phyloP scores from a whole-genome alignment of 164 flowering plant genomes.

The Taxillus chinensis region DNA sequence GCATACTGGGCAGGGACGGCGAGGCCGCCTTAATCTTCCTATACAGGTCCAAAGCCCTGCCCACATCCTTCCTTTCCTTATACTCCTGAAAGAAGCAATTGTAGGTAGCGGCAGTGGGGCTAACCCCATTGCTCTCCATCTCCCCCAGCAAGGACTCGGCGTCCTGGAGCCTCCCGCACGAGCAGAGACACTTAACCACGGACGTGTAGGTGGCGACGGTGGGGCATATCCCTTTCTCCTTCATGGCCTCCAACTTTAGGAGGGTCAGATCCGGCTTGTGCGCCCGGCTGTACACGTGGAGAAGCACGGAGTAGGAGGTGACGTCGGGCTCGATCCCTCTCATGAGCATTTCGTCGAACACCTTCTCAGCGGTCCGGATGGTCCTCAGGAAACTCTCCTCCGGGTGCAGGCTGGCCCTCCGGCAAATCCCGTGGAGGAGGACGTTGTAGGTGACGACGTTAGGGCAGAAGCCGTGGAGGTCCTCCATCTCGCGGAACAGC shows the following conservation, averaged over 20 bases:
- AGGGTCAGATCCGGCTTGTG: constrained; percentile 71
- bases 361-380: constrained; percentile 50
- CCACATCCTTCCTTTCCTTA: constrained; percentile 63
- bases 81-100: constrained; percentile 94
- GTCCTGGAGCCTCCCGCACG: constrained; percentile 73
- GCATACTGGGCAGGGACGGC: constrained; percentile 37
- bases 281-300: constrained; percentile 87
- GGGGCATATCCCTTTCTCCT: constrained; percentile 62
- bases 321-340: constrained; percentile 93
- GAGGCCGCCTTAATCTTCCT: constrained; percentile 53
- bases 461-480: constrained; percentile 48
- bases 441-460: constrained; percentile 86
- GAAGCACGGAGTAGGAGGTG: constrained; percentile 70
- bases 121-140: constrained; percentile 62
- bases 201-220: constrained; percentile 71
- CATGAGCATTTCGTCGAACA: constrained; percentile 75
- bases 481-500: constrained; percentile 67
- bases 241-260: constrained; percentile 64
- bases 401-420: constrained; percentile 77
- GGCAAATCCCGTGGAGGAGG: constrained; percentile 78
- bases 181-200: constrained; percentile 78
- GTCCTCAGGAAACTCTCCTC: constrained; percentile 60
- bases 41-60: constrained; percentile 66
- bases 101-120: constrained; percentile 64
- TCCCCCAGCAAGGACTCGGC: constrained; percentile 65